Conservation (phyloP, 495 filamentous ascomycete genomes). For the Cairneyella variabilis region DNA sequence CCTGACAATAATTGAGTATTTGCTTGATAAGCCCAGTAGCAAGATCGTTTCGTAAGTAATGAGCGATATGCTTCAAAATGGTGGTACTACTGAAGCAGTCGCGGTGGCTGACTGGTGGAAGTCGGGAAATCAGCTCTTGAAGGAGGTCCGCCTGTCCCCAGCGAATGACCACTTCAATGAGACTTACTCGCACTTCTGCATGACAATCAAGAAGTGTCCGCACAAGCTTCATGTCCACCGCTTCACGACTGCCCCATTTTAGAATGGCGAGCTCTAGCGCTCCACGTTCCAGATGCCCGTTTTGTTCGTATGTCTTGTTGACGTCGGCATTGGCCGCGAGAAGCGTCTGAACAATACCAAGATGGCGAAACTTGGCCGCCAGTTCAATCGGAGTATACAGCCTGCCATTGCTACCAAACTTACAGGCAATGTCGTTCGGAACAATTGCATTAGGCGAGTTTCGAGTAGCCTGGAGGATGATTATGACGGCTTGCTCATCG, state of each 20-base stretch:
- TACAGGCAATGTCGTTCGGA: neutral
- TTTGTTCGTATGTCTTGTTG: neutral
- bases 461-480: neutral
- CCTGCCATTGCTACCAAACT: neutral
- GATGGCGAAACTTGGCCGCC: neutral
- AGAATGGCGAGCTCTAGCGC: neutral
- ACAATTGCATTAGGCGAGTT: neutral
- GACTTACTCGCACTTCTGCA: neutral
- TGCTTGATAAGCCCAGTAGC: neutral
- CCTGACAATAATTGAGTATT: neutral
- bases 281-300: neutral
- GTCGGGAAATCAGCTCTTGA: neutral
- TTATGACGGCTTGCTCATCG: neutral
- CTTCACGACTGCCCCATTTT: neutral
- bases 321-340: slow-evolving; percentile 2
- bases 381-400: slow-evolving; percentile 1
- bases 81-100: neutral
- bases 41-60: neutral
- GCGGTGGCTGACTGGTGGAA: neutral
- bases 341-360: neutral
- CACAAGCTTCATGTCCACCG: neutral
- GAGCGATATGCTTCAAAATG: neutral
- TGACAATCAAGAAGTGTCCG: neutral
- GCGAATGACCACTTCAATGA: neutral
- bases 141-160: neutral